Evolutionary conservation across 78 protist genomes (phyloP).

Genomic region (Andalucia godoyi): DNA sequence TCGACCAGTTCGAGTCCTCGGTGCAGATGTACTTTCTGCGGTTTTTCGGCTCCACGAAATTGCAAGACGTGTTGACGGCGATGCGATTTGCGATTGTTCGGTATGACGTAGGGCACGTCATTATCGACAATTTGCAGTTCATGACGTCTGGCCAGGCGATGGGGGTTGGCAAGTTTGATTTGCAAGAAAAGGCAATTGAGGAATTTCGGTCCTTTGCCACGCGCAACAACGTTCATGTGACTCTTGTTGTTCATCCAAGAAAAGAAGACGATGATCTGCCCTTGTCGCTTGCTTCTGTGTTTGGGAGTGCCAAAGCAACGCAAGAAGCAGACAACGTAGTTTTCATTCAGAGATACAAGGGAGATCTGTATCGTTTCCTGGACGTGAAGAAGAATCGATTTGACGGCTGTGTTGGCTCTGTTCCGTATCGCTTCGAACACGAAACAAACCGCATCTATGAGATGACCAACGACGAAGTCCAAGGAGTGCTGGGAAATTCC

Average conservation of each 20-base stretch:
- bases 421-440: constrained; percentile 50
- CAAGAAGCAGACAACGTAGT: constrained; percentile 81
- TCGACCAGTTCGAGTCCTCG: constrained; percentile 26
- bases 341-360: constrained; percentile 36
- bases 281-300: constrained; percentile 23
- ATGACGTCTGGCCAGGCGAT: constrained; percentile 38
- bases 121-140: constrained; percentile 67
- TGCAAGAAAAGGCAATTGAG: constrained; percentile 43
- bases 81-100: constrained; percentile 67
- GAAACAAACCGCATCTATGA: not conserved
- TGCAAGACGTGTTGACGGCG: constrained; percentile 54
- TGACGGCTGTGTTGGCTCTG: constrained; percentile 47
- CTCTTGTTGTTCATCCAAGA: constrained; percentile 69
- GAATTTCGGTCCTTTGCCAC: constrained; percentile 60
- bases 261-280: constrained; percentile 38
- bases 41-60: constrained; percentile 55
- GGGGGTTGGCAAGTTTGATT: constrained; percentile 26
- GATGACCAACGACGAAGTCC: constrained; percentile 2
- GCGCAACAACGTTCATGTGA: constrained; percentile 55
- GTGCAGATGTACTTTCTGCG: constrained; percentile 52
- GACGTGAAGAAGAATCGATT: constrained; percentile 65
- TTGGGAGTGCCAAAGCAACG: constrained; percentile 82
- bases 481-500: too few species aligned
- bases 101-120: constrained; percentile 61
- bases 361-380: constrained; percentile 20